These are phyloP conservation scores for Boletus sensibilis DNA, from an alignment of 768 basidiomycete species.

Conservation along the genomic window DNA sequence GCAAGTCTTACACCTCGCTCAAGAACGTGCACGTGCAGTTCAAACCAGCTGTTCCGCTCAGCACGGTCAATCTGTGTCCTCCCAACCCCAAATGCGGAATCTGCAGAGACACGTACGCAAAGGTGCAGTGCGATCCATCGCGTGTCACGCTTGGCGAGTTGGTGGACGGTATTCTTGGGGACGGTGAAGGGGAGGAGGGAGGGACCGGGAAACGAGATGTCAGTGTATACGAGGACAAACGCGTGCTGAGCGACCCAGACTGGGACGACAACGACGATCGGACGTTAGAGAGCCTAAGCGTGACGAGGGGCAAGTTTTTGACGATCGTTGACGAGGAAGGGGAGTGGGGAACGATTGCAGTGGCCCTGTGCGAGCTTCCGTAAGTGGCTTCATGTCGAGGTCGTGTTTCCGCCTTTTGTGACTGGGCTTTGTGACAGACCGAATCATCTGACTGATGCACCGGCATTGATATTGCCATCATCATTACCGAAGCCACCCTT, in stretches of 20 bases:
- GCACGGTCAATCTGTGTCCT: constrained; percentile 57
- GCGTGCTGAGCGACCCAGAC: constrained; percentile 88
- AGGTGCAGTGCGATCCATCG: constrained; percentile 69
- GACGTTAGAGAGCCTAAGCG: constrained; percentile 77
- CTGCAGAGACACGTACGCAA: constrained; percentile 82
- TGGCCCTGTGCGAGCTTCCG: constrained; percentile 71
- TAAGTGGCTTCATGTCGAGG: constrained; percentile 39
- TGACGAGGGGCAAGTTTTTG: constrained; percentile 83
- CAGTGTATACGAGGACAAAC: constrained; percentile 82
- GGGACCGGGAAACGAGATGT: constrained; percentile 55
- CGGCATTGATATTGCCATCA: constrained; percentile 61
- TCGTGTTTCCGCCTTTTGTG: neutral
- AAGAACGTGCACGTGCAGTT: constrained; percentile 80
- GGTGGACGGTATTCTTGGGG: constrained; percentile 63
- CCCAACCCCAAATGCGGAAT: constrained; percentile 83
- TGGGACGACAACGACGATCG: constrained; percentile 86
- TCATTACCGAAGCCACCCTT: constrained; percentile 58
- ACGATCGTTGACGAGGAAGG: constrained; percentile 88
- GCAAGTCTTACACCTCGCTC: constrained; percentile 54
- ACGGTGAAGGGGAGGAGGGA: constrained; percentile 34
- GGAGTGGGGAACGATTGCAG: constrained; percentile 65
- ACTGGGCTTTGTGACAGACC: constrained; percentile 37
- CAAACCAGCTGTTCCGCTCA: constrained; percentile 76
- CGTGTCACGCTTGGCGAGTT: constrained; percentile 71
- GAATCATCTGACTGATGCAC: constrained; percentile 51